Conservation (phyloP, 2,329 filamentous ascomycete species). For the Pseudogymnoascus sp. region DNA sequence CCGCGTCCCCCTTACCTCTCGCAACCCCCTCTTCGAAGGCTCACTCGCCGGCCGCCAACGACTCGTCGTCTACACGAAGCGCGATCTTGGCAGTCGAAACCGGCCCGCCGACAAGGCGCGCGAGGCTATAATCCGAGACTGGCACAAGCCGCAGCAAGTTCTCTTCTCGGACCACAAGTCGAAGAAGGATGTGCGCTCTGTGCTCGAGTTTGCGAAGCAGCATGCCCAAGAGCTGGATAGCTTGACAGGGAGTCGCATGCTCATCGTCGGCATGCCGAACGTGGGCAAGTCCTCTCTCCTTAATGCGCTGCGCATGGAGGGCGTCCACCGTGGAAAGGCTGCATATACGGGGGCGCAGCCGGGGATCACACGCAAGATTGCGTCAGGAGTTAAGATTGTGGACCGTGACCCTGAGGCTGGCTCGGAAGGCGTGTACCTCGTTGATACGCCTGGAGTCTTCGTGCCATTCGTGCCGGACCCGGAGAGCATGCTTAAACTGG, state of each 20-base stretch:
- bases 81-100: constrained; percentile 57
- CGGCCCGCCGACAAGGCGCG: constrained; percentile 35
- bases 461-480: constrained; percentile 81
- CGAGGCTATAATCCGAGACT: constrained; percentile 45
- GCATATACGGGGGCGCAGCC: constrained; percentile 80
- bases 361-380: constrained; percentile 81
- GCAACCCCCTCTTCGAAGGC: constrained; percentile 83
- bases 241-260: constrained; percentile 73
- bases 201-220: constrained; percentile 43
- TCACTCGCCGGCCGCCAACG: constrained; percentile 65
- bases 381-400: constrained; percentile 73
- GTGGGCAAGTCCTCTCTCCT: constrained; percentile 94
- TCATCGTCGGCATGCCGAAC: constrained; percentile 97
- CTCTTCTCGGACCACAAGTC: constrained; percentile 47
- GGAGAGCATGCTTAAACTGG: constrained; percentile 90
- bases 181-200: constrained; percentile 34
- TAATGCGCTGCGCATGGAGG: constrained; percentile 69
- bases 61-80: constrained; percentile 85
- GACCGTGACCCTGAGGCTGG: constrained; percentile 41
- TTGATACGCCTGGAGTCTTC: constrained; percentile 94
- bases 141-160: constrained; percentile 45
- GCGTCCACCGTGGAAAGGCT: constrained; percentile 60
- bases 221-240: constrained; percentile 45
- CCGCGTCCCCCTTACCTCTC: constrained; percentile 78
- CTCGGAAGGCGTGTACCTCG: constrained; percentile 57